phyloP scores from a whole-genome alignment of 805 yeast species.

The Yarrowia sp. region DNA sequence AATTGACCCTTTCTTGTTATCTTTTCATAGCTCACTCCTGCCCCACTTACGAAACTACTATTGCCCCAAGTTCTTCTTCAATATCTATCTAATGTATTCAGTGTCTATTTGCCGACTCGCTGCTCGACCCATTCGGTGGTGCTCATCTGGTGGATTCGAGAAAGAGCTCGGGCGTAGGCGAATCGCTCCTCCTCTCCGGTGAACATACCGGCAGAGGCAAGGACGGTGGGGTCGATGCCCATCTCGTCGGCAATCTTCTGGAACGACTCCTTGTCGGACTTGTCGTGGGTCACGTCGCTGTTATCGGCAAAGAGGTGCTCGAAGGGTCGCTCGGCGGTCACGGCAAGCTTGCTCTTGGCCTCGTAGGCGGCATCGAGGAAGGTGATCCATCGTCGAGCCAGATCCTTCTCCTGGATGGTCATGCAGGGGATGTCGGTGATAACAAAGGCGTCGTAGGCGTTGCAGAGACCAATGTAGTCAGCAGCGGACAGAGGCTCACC shows the following conservation, averaged over 20 bases:
- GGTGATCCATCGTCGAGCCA: constrained; percentile 89
- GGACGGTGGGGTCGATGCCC: constrained; percentile 72
- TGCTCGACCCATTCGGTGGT: constrained; percentile 76
- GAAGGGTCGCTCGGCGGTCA: constrained; percentile 87
- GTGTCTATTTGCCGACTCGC: constrained; percentile 21
- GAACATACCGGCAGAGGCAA: constrained; percentile 54
- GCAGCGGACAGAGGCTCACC: constrained; percentile 92
- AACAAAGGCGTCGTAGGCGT: constrained; percentile 76
- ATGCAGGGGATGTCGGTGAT: constrained; percentile 91
- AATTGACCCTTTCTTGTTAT: no score
- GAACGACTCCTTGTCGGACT: constrained; percentile 49
- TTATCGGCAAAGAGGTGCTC: constrained; percentile 80
- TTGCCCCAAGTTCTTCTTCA: no score
- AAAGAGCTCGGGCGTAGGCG: constrained; percentile 94
- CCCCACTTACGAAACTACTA: no score
- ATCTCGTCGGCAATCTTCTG: constrained; percentile 66
- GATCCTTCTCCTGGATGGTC: constrained; percentile 77
- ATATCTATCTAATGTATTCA: constrained; percentile 4
- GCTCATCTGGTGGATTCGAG: constrained; percentile 92
- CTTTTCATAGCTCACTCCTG: no score
- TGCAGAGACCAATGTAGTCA: constrained; percentile 85
- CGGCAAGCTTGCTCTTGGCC: constrained; percentile 84
- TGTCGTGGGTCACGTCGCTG: constrained; percentile 47
- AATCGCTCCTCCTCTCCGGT: constrained; percentile 93
- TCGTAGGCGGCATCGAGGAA: constrained; percentile 96